Percentiles rank a stretch among this genome's conserved stretches.
Conservation (phyloP, 2,329 filamentous ascomycete species). For the Blastomyces parvus region DNA sequence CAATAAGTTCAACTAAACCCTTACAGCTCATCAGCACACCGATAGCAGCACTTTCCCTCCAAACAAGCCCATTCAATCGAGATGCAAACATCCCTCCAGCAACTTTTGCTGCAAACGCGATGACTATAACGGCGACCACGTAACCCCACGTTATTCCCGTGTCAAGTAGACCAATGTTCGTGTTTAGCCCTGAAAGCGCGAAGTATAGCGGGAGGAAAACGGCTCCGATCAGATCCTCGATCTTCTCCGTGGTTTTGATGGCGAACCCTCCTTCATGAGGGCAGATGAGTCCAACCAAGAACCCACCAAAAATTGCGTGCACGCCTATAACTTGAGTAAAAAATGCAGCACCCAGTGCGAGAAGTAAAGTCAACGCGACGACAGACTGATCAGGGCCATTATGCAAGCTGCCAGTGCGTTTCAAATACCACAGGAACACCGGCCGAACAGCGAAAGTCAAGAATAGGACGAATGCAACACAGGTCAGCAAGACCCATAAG, state of each 20-base stretch:
- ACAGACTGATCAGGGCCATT: conserved; percentile 82
- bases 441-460: conserved; percentile 65
- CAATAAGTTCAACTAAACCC: conserved; percentile 86
- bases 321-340: conserved; percentile 87
- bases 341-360: conserved; percentile 70
- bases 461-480: conserved; percentile 65
- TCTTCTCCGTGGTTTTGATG: conserved; percentile 82
- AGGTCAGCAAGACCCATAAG: conserved; percentile 71
- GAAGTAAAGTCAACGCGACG: conserved; percentile 69
- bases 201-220: conserved; percentile 89
- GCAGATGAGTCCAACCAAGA: conserved; percentile 79
- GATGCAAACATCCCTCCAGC: conserved; percentile 73
- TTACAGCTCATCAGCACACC: conserved; percentile 95
- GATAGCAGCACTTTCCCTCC: conserved; percentile 83
- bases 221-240: conserved; percentile 79
- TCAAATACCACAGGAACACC: conserved; percentile 62
- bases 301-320: conserved; percentile 89
- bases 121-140: conserved; percentile 68
- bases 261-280: conserved; percentile 54
- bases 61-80: conserved; percentile 64
- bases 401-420: conserved; percentile 65
- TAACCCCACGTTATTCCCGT: conserved; percentile 81
- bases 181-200: conserved; percentile 80
- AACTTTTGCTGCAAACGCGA: conserved; percentile 81
- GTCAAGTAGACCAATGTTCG: conserved; percentile 74